Evolutionary conservation across 441 rosid species (phyloP).

Genomic region (Erodium chrysanthum): DNA sequence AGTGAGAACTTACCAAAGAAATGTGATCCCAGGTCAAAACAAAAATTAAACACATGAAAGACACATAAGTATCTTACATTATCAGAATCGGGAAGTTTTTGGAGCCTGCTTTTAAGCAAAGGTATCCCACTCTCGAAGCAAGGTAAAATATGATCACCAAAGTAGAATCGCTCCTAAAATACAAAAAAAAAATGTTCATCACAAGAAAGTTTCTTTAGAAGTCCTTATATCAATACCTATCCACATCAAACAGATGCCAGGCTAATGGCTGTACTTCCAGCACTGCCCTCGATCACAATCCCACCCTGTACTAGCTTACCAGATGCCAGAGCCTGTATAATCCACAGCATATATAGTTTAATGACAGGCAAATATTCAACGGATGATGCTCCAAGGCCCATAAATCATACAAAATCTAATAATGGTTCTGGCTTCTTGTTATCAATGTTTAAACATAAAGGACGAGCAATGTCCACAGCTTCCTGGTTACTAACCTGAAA

Average conservation of each 20-base stretch:
- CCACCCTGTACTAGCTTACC: too few species aligned
- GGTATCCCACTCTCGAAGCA: constrained; percentile 94
- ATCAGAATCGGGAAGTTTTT: constrained; percentile 79
- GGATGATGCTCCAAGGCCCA: too few species aligned
- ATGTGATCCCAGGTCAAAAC: too few species aligned
- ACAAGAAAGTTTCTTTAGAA: not conserved
- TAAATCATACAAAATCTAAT: constrained; percentile 62
- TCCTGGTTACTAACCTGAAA: constrained; percentile 78
- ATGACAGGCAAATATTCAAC: too few species aligned
- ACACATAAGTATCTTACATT: constrained; percentile 38
- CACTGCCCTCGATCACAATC: too few species aligned
- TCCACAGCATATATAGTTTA: too few species aligned
- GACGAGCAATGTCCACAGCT: constrained; percentile 19
- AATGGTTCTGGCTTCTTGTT: constrained; percentile 29
- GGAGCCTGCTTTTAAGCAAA: constrained; percentile 70
- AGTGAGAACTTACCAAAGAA: not conserved
- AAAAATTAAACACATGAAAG: not conserved
- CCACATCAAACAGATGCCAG: constrained; percentile 1
- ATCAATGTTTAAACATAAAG: constrained; percentile 27
- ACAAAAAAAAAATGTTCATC: constrained; percentile 4
- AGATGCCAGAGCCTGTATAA: too few species aligned
- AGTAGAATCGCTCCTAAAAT: constrained; percentile 81
- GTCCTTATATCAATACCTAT: not conserved
- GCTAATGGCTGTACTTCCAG: too few species aligned
- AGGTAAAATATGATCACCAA: constrained; percentile 77